Percentiles rank a stretch among this genome's conserved stretches.
These are phyloP conservation scores for Phoma sp. DNA, from an alignment of 2,329 filamentous ascomycete genomes.

Conservation along the genomic window DNA sequence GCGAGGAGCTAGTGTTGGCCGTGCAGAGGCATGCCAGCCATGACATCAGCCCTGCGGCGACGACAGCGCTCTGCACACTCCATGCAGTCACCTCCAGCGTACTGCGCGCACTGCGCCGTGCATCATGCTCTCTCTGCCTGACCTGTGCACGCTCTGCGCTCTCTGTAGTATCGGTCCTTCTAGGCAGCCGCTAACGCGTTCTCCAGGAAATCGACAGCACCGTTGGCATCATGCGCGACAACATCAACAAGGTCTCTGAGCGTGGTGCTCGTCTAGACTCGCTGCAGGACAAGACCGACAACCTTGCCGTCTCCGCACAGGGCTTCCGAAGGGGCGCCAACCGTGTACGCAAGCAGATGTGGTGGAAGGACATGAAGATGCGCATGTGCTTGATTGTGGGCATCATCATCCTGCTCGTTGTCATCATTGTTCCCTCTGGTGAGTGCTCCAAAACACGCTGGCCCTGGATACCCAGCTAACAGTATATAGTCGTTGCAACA, in stretches of 20 bases:
- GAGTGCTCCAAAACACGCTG: conserved; percentile 47
- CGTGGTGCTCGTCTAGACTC: conserved; percentile 88
- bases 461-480: conserved; percentile 15
- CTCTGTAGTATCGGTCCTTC: too few species aligned
- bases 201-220: conserved; percentile 94
- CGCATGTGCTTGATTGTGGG: conserved; percentile 92
- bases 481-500: conserved; percentile 35
- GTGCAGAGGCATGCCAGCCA: conserved; percentile 23
- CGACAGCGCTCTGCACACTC: neutral
- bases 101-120: neutral
- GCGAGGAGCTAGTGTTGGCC: conserved; percentile 11
- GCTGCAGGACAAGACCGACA: conserved; percentile 92
- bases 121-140: neutral
- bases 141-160: neutral
- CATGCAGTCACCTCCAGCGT: neutral
- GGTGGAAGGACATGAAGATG: conserved; percentile 99
- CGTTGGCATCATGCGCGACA: conserved; percentile 93
- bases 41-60: conserved; percentile 22
- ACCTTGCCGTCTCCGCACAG: conserved; percentile 89
- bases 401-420: conserved; percentile 86
- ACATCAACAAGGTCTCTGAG: conserved; percentile 95
- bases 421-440: conserved; percentile 96
- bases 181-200: conserved; percentile 9
- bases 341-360: conserved; percentile 92
- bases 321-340: conserved; percentile 97